Evolutionary conservation across 306 rosid genomes (phyloP).

Genomic region (Lupinus albus): DNA sequence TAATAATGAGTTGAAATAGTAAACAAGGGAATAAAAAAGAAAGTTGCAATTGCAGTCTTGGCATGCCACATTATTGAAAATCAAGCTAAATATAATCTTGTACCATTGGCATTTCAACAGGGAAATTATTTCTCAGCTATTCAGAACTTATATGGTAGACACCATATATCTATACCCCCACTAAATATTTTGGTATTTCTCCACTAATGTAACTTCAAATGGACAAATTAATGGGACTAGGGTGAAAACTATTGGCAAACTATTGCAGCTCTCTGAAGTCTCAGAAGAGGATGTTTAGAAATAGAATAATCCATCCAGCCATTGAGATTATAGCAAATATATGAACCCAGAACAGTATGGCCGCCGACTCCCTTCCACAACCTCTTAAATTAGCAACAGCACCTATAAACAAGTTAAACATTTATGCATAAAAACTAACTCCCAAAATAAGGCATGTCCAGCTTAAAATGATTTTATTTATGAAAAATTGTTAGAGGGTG

Average conservation of each 20-base stretch:
- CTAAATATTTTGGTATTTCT: conserved; percentile 7
- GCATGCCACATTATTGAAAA: neutral
- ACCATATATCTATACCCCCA: neutral
- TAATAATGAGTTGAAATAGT: neutral
- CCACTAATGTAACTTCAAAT: conserved; percentile 32
- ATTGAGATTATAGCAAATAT: conserved; percentile 88
- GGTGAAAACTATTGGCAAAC: neutral
- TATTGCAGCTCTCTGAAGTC: conserved; percentile 17
- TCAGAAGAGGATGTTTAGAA: conserved; percentile 74
- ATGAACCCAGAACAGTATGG: conserved; percentile 93
- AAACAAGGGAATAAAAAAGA: neutral
- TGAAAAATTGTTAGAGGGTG: too few species aligned
- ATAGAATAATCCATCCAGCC: conserved; percentile 88
- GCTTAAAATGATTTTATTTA: too few species aligned
- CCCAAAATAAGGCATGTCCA: too few species aligned
- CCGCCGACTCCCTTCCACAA: conserved; percentile 95
- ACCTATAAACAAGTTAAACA: conserved; percentile 52
- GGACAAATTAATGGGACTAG: conserved; percentile 27
- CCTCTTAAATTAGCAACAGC: conserved; percentile 98
- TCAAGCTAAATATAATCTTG: neutral
- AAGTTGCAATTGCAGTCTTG: neutral
- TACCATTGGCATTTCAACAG: too few species aligned
- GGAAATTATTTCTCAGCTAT: too few species aligned
- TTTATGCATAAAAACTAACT: neutral
- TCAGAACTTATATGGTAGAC: neutral